Evolutionary conservation across 2,329 filamentous ascomycete species (phyloP), one percentile per base, ranked within the genome.

Genomic region (Paraphaeosphaeria minitans): DNA sequence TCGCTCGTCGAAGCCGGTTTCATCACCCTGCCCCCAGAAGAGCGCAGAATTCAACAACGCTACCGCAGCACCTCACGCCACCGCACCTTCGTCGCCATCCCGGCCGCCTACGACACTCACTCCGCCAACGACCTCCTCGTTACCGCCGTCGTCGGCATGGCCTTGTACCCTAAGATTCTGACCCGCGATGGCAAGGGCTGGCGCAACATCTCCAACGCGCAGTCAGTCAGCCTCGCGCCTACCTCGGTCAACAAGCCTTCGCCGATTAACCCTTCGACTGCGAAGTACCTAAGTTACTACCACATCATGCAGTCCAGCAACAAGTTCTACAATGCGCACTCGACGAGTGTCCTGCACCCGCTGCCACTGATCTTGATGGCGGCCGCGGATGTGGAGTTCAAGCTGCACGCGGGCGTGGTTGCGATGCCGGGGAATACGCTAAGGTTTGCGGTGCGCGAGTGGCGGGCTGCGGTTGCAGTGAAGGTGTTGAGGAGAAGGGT

Each of bases 301-400:
- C 91, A 96, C 75, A 97, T 98, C 64, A 96, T 98, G 92, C 93
- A 97, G 76, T 90, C 90, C 2, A 93, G 81, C 79, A 91, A 88
- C 84, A 85, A 84, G 60, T 89, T 90, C 68, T 92, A 94, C 66
- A 96, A 97, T 64, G 95, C 95, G 0, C 93, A 97, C 66, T 61
- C 78, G 55, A 67, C 79, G 2, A 91, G 89, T 12, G 86, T 89
- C 0, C 88, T 89, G 0, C 89, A 96, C 47, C 89, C 93, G 45
- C 90, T 97, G 64, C 88, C 93, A 2, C 69, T 77, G 67, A 61
- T 76, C 16, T 80, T 99, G 29, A 84, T 97, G 53, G 95, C 93
- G 59, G 95, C 93, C 37, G 94, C 72, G 0, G 75, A 98, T 62
- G 89, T 91, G 19, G 91, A 93, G 57, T 94, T 92, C 70, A 93